A percentile compares a stretch with the other conserved stretches of the same genome.
These are phyloP conservation scores for Tanozyma kutaoensis DNA, from an alignment of 805 yeast genomes.

Conservation along the genomic window DNA sequence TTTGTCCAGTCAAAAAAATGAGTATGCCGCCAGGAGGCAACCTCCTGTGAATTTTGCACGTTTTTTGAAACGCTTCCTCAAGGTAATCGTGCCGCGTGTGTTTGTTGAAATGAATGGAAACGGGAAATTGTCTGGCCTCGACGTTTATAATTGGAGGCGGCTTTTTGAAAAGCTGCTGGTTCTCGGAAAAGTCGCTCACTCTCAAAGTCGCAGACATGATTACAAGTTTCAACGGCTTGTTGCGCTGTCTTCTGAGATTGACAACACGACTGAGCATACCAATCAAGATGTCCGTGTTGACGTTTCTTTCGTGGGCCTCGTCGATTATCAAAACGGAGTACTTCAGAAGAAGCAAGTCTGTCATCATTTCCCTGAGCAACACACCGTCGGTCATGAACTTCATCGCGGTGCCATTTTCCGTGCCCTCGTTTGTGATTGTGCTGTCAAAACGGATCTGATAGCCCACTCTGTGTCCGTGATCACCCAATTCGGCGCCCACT, in stretches of 20 bases:
- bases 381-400: constrained; percentile 96
- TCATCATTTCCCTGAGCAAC: constrained; percentile 81
- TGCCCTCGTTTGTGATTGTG: constrained; percentile 37
- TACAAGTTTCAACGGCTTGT: constrained; percentile 62
- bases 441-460: constrained; percentile 78
- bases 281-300: constrained; percentile 89
- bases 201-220: constrained; percentile 97
- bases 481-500: constrained; percentile 65
- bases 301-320: constrained; percentile 96
- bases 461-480: constrained; percentile 57
- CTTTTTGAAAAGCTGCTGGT: constrained; percentile 44
- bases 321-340: constrained; percentile 85
- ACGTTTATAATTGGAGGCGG: constrained; percentile 86
- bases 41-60: constrained; percentile 73
- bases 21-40: constrained; percentile 92
- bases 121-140: constrained; percentile 91
- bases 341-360: constrained; percentile 65
- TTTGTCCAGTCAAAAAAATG: constrained; percentile 87
- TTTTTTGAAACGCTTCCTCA: constrained; percentile 76
- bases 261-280: constrained; percentile 89
- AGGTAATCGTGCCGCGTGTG: constrained; percentile 67
- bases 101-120: constrained; percentile 78
- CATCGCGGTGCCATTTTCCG: constrained; percentile 41
- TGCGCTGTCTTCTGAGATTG: constrained; percentile 45
- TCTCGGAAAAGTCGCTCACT: constrained; percentile 87